Base-by-base conservation (phyloP, 352 stramenopile genomes). In the Globisporangium echinulatum region DNA sequence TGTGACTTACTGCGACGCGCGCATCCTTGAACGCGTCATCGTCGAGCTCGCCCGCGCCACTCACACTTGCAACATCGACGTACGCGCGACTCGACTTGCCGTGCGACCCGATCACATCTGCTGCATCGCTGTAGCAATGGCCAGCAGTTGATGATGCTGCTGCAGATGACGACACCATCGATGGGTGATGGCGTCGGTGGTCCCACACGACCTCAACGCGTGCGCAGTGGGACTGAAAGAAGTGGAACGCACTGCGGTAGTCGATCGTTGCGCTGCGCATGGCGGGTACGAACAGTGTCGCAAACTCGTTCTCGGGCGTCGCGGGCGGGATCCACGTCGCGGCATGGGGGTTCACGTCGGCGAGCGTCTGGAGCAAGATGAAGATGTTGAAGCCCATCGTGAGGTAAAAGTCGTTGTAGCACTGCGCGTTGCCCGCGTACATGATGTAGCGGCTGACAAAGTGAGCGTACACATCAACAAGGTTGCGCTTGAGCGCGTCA, bases 341-440 rank as follows among this genome's bases (percentile, higher is more conserved):
- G 33, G 73, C 52, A 7, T 74, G 58, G 0, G 73, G 63, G 44
- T 84, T 69, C 17, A 64, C 64, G 38, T 89, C 79, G 7, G 75
- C 77, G 14, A 92, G 59, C 36, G 84, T 75, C 62, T 87, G 79
- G 38, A 92, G 71, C 15, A 92, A 54, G 19, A 92, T 82, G 53
- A 86, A 87, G 33, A 92, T 80, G 56, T 92, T 90, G 56, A 92
- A 90, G 1, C 82, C 82, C 76, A 88, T 88, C 2, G 68, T 72
- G 17, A 92, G 56, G 38, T 84, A 88, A 5, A 76, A 84, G 51
- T 92, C 79, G 15, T 81, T 55, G 52, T 74, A 87, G 66, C 82
- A 92, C 9, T 66, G 59, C 8, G 71, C 59, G 54, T 90, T 88
- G 1, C 79, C 79, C 38, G 75, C 70, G 54, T 89, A 91, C 40